Evolutionary conservation across 257 asterid genomes (phyloP), one percentile per base, ranked within the genome.

Genomic region (Primulina eburnea): DNA sequence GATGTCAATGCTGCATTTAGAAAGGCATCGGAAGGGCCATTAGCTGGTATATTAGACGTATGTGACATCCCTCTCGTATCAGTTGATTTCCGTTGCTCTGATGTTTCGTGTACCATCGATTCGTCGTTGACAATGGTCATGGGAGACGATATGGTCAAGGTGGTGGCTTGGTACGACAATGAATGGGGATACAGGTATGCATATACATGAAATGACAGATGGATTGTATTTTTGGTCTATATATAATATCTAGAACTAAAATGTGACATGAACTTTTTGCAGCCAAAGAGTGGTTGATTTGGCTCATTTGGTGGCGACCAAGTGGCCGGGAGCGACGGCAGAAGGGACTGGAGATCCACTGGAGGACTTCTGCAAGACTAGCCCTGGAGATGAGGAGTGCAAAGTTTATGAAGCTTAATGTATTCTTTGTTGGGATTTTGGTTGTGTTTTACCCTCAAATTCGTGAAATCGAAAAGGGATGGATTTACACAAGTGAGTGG

Each of bases 101-200:
- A 90, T 63, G 95, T 90, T 50, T 90, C 98, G 0, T 71, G 92
- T 65, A 85, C 92, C 69, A 88, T 90, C 6, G 98, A 92, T 60
- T 84, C 97, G 9, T 88, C 96, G 10, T 74, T 92, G 87, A 92
- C 98, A 2, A 92, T 92, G 98, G 97, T 92, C 0, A 92, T 92
- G 97, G 97, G 97, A 73, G 97, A 87, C 65, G 97, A 92, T 73
- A 90, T 92, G 97, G 92, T 92, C 34, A 92, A 92, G 82, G 98
- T 88, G 50, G 90, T 92, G 24, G 97, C 98, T 4, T 92, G 98
- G 98, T 92, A 92, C 26, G 98, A 92, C 76, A 92, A 92, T 20
- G 98, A 92, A 79, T 92, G 97, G 98, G 97, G 98, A 71, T 92
- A 92, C 88, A 92, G 96, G 97, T 85, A 86, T 1, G 26, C 26